Base-by-base conservation (phyloP, 768 basidiomycete species). In the Leccinum uliginosum region DNA sequence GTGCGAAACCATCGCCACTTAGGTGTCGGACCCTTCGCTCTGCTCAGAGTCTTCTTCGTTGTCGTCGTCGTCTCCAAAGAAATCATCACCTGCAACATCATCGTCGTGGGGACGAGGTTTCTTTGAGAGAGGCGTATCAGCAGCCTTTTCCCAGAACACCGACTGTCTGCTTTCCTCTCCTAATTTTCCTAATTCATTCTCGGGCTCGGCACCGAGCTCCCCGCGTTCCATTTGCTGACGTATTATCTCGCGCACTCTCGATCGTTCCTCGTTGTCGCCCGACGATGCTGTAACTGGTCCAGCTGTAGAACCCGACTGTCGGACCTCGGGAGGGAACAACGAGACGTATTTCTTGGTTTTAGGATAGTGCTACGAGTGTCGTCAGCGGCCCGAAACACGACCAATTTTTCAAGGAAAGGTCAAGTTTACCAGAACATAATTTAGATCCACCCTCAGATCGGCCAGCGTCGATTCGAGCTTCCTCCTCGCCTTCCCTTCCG, bases 331-430 rank as follows among this genome's bases (percentile, higher is more conserved):
- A 6, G 94, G 92, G 69, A 93, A 95, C 26, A 98, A 79, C 2
- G 93, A 91, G 29, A 97, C 83, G 68, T 98, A 97, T 75, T 92
- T 95, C 66, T 86, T 82, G 11, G 80, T 76, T 71, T 89, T 93
- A 6, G 91, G 91, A 69, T 88, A 93, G 69, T 92, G 83, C 91
- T 93, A 58, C 15, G 24, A 53, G 14, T n/a, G 9, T 32, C 24
- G 29, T 65, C 21, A 62, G 56, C 47, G 30, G 27, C 45, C n/a
- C 2, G 24, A 35, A 4, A 51, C 51, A 50, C 51, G 12, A 29
- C 7, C 35, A 27, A 23, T 14, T 15, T 38, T 32, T 26, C 8
- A 32, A 34, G n/a, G 3, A 8, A 38, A 6, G 43, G 73, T 35
- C 3, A 1, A 38, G 35, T n/a, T 56, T 60, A 93, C 94, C 70